These are phyloP conservation scores for Linderniella brevidens DNA, from an alignment of 257 asterid species.

Conservation along the genomic window DNA sequence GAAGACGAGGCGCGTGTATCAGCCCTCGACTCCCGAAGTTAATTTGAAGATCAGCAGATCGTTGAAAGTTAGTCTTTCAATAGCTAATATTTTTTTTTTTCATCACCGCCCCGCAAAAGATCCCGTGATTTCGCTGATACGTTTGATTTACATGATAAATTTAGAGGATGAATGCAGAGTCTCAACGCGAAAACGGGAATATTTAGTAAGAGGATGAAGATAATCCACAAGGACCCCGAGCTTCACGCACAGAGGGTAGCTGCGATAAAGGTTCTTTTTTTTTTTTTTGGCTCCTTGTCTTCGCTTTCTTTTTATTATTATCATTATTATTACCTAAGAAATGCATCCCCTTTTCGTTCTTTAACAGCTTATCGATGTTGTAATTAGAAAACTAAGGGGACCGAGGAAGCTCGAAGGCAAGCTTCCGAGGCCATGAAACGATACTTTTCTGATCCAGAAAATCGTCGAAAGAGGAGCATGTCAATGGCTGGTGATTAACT, in stretches of 20 bases:
- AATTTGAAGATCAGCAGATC: constrained; percentile 93
- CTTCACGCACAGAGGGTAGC: constrained; percentile 87
- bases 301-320: neutral
- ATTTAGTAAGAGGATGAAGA: constrained; percentile 83
- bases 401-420: constrained; percentile 64
- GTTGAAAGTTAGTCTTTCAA: constrained; percentile 49
- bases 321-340: neutral
- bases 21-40: constrained; percentile 64
- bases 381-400: constrained; percentile 57
- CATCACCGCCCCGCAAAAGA: too few species aligned
- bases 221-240: constrained; percentile 67
- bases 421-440: constrained; percentile 83
- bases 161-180: constrained; percentile 97
- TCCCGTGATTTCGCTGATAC: too few species aligned
- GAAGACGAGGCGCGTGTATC: constrained; percentile 56
- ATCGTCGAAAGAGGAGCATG: constrained; percentile 77
- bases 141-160: constrained; percentile 40
- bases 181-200: constrained; percentile 86
- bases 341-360: neutral
- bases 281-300: neutral
- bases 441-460: constrained; percentile 69
- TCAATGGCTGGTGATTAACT: constrained; percentile 46
- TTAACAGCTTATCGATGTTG: neutral
- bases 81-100: too few species aligned
- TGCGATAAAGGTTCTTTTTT: constrained; percentile 66